A percentile compares a stretch with the other conserved stretches of the same genome.
Evolutionary conservation across 2,329 filamentous ascomycete species (phyloP).

Genomic region (Podosphaera xanthii): DNA sequence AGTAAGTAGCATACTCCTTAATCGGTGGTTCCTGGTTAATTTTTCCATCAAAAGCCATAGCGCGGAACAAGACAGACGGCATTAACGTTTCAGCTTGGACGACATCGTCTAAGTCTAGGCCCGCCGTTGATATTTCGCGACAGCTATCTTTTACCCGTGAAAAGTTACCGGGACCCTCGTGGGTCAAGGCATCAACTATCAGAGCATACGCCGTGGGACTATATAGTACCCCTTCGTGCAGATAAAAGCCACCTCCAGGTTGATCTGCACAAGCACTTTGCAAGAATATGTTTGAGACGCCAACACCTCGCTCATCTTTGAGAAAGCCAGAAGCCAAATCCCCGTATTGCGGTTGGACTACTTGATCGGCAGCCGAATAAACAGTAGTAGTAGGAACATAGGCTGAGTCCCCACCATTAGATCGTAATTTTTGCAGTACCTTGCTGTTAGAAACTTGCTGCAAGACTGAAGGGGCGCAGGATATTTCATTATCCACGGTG

Average conservation of each 20-base stretch:
- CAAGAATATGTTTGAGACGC: slow-evolving; percentile 26
- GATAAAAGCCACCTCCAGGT: slow-evolving; percentile 23
- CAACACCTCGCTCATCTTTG: slow-evolving; percentile 19
- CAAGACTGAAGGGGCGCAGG: slow-evolving; percentile 20
- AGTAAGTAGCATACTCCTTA: slow-evolving; percentile 17
- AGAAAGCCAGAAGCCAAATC: slow-evolving; percentile 22
- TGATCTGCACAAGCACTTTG: slow-evolving; percentile 21
- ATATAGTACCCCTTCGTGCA: slow-evolving; percentile 27
- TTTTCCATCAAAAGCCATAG: slow-evolving; percentile 17
- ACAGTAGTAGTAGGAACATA: slow-evolving; percentile 32
- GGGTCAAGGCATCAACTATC: slow-evolving; percentile 24
- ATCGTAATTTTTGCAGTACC: slow-evolving; percentile 21
- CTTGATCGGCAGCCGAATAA: slow-evolving; percentile 26
- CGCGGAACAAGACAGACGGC: slow-evolving; percentile 17
- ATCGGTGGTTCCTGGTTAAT: slow-evolving; percentile 20
- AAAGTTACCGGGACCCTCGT: slow-evolving; percentile 22
- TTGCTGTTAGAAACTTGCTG: slow-evolving; percentile 25
- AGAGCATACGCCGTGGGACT: slow-evolving; percentile 24
- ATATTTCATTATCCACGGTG: slow-evolving; percentile 1
- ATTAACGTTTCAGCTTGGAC: slow-evolving; percentile 22
- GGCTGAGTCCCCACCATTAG: slow-evolving; percentile 24
- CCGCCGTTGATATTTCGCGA: slow-evolving; percentile 17
- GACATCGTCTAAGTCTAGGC: slow-evolving; percentile 22
- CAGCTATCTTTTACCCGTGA: slow-evolving; percentile 23
- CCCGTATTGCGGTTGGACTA: slow-evolving; percentile 27